Conservation (phyloP, 345 rosid species). For the Eucalyptus sp. region DNA sequence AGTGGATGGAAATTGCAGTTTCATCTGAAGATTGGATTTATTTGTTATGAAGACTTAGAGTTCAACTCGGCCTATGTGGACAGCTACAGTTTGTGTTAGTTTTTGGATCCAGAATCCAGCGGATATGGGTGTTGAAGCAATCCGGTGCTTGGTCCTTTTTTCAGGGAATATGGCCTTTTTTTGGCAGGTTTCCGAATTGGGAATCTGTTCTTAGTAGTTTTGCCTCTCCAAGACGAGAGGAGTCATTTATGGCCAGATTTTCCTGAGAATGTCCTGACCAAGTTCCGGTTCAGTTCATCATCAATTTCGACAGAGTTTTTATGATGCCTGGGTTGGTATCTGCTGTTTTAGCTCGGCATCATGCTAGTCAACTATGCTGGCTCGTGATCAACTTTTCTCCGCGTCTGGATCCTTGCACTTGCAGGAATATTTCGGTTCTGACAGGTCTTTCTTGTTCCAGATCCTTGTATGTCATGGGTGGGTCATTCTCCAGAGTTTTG, state of each 20-base stretch:
- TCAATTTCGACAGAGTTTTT: background rate
- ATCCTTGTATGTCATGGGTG: background rate
- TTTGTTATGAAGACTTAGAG: background rate
- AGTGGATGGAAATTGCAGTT: background rate
- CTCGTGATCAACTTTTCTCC: slow-evolving; percentile 5
- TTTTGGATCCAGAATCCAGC: slow-evolving; percentile 49
- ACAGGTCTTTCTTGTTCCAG: background rate
- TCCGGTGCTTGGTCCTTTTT: slow-evolving; percentile 30
- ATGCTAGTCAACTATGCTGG: background rate
- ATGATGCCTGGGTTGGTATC: slow-evolving; percentile 13
- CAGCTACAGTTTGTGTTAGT: slow-evolving; percentile 13
- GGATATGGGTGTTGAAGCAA: slow-evolving; percentile 33
- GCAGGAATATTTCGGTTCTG: slow-evolving; percentile 3
- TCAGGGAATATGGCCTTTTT: slow-evolving; percentile 39
- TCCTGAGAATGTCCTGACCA: slow-evolving; percentile 34
- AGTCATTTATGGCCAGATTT: slow-evolving; percentile 18
- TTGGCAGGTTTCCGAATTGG: slow-evolving; percentile 31
- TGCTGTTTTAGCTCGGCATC: slow-evolving; percentile 23
- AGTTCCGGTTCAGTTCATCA: slow-evolving; percentile 15
- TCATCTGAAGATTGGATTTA: background rate
- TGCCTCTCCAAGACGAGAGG: background rate
- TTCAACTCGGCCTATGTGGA: background rate
- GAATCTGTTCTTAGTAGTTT: slow-evolving; percentile 32
- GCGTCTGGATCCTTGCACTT: slow-evolving; percentile 18
- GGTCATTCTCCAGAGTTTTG: background rate